Conservation (phyloP, 805 yeast genomes). For the Pichia scutulata region DNA sequence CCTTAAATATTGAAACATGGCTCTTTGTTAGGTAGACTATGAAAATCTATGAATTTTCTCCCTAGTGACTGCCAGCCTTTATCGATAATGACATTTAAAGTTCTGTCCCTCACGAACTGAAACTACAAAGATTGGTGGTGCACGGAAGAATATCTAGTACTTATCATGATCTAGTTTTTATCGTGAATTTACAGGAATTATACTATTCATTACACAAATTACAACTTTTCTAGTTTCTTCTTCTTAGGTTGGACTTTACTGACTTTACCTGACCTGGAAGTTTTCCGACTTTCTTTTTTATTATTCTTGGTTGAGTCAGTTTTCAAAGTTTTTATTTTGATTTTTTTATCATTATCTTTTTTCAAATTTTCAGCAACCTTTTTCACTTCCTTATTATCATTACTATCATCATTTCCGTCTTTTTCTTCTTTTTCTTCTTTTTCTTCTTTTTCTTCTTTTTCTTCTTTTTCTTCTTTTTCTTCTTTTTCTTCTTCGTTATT, state of each 20-base stretch:
- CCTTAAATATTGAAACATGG: constrained; percentile 28
- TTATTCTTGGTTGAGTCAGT: not conserved
- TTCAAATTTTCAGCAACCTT: not conserved
- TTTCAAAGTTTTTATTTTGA: not conserved
- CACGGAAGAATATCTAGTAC: not conserved
- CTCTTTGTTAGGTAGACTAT: not conserved
- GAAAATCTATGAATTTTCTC: not conserved
- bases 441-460: not conserved
- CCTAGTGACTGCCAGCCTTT: not conserved
- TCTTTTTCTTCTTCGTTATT: constrained; percentile 4
- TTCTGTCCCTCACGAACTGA: not conserved
- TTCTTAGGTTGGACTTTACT: not conserved
- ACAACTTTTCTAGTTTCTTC: not conserved
- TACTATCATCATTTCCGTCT: not conserved
- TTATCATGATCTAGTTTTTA: not conserved
- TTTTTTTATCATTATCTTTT: not conserved
- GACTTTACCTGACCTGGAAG: not conserved
- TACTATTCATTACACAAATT: not conserved
- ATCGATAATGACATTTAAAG: not conserved
- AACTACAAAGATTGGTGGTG: not conserved
- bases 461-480: not conserved
- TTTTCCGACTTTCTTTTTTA: not conserved
- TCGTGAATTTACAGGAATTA: not conserved
- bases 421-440: not conserved
- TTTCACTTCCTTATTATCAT: not conserved